These are phyloP conservation scores for Sugiyamaella paludigena DNA, from an alignment of 1,139 yeast species.

Conservation along the genomic window DNA sequence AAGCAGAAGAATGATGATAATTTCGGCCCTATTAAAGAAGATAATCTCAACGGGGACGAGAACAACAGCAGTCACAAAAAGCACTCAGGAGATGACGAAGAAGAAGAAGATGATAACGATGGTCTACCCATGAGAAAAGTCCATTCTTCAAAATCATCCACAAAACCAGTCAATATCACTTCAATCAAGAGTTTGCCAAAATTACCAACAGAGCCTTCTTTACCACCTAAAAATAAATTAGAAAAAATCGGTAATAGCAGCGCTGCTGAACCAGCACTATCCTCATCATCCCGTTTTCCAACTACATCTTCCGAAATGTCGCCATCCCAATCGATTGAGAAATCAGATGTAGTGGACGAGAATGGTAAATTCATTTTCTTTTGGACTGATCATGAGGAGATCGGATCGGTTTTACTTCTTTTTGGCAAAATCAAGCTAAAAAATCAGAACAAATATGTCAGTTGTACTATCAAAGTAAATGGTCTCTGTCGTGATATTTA, in stretches of 20 bases:
- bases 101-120: constrained; percentile 14
- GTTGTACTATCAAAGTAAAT: constrained; percentile 75
- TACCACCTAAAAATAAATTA: background rate
- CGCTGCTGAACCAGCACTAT: background rate
- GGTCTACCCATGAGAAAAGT: constrained; percentile 12
- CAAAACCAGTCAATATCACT: constrained; percentile 9
- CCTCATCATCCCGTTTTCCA: constrained; percentile 5
- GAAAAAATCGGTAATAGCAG: background rate
- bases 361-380: constrained; percentile 64
- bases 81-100: constrained; percentile 1
- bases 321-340: background rate
- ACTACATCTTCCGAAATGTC: background rate
- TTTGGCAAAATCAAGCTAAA: constrained; percentile 78
- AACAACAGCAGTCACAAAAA: background rate
- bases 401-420: constrained; percentile 64
- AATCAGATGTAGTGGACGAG: constrained; percentile 21
- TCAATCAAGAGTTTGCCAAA: constrained; percentile 13
- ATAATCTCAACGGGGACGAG: background rate
- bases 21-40: background rate
- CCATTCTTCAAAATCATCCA: constrained; percentile 5
- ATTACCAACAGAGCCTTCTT: constrained; percentile 3
- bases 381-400: constrained; percentile 89
- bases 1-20: background rate
- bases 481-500: constrained; percentile 71
- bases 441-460: constrained; percentile 46